Evolutionary conservation across 208 protist species (phyloP), one percentile per base, ranked within the genome.

Genomic region (Leishmania braziliensis): DNA sequence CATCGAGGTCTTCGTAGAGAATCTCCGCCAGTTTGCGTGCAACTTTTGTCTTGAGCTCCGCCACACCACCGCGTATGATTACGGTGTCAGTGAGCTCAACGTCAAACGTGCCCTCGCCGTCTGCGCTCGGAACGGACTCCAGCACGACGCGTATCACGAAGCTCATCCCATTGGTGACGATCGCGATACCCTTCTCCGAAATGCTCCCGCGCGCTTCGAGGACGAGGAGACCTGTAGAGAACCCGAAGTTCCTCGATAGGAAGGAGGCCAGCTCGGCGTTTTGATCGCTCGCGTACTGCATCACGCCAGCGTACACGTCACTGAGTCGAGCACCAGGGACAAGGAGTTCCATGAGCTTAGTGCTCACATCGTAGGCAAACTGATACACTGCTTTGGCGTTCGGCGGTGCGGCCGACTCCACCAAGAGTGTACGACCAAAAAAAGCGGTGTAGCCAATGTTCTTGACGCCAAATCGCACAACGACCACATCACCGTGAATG

Each of bases 41-140:
- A 56, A 89, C 88, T 78, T 96, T 96, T 36, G 93, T 97, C 79
- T 92, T 90, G 6, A 96, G 75, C 82, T 93, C 88, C 0, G 90
- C 93, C 12, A 80, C 90, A 36, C 90, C 93, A 53, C 82, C 79
- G 20, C 85, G 86, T 6, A 97, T 79, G 8, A 94, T 85, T 3
- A 96, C 95, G 14, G 95, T 98, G 78, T 98, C 95, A 14, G 90
- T 85, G 23, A 98, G 88, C 84, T 98, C 92, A 26, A 96, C 54
- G 73, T 90, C 89, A 79, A 91, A 95, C 16, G 83, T 85, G 58
- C 36, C 77, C 29, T 75, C 77, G 6, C 56, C 78, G 9, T 58
- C 81, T 26, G 54, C 79, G n/a, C 85, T 88, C 3, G 86, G 74
- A 3, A 95, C 85, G 16, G 84, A 83, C 70, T 98, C 91, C 23